Evolutionary conservation across 331 rosid genomes (phyloP).

Genomic region (Stylosanthes scabra): DNA sequence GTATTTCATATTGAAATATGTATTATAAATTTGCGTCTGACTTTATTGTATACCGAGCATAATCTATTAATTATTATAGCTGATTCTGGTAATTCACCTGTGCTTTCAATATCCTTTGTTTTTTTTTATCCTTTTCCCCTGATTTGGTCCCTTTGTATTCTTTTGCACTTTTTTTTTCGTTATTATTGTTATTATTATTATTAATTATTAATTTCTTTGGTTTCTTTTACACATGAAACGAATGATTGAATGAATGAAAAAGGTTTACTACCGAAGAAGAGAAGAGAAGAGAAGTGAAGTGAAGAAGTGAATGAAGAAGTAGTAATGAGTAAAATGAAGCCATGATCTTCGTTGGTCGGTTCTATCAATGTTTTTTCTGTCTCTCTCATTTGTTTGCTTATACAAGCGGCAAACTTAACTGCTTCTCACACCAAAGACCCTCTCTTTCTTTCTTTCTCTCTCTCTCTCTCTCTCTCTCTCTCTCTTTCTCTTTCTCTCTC

Average conservation of each 20-base stretch:
- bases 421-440: conserved; percentile 41
- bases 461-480: neutral
- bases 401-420: conserved; percentile 72
- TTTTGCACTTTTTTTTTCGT: neutral
- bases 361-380: conserved; percentile 40
- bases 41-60: no score
- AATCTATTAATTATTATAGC: no score
- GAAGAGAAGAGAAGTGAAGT: no score
- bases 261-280: neutral
- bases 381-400: conserved; percentile 59
- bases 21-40: no score
- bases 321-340: no score
- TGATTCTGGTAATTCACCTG: neutral
- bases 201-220: neutral
- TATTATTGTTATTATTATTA: neutral
- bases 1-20: no score
- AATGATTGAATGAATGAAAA: conserved; percentile 17
- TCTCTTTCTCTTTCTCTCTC: conserved; percentile 28
- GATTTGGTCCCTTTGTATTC: conserved; percentile 2
- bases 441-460: no score
- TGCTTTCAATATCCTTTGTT: neutral
- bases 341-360: no score
- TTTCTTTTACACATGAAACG: neutral
- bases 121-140: neutral
- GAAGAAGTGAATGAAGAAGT: conserved; percentile 20